Evolutionary conservation across 139 green algal genomes (phyloP).

Genomic region (Chlorella sp.): DNA sequence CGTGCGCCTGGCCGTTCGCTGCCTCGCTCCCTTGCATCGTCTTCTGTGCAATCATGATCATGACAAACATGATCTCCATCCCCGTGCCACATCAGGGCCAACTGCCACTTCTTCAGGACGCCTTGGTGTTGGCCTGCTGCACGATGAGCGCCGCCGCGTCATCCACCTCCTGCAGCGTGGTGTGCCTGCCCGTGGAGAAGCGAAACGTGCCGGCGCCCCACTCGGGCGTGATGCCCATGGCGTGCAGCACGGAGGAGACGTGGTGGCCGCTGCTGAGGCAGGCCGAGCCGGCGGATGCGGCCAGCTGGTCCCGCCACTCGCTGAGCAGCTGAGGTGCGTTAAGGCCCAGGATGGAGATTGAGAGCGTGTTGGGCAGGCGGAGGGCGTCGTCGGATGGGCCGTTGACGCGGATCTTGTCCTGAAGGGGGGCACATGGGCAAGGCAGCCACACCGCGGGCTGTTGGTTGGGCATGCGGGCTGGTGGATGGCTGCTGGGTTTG

Average conservation of each 20-base stretch:
- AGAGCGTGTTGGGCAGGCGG: conserved; percentile 77
- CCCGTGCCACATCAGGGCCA: no score
- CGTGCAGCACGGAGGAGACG: not conserved
- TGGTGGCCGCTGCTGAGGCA: conserved; percentile 43
- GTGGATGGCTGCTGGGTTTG: no score
- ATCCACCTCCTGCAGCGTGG: not conserved
- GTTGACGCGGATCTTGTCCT: conserved; percentile 45
- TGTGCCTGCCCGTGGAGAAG: not conserved
- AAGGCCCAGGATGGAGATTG: conserved; percentile 59
- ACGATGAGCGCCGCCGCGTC: not conserved
- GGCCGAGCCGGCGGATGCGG: conserved; percentile 62
- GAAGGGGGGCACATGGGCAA: no score
- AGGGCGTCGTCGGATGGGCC: conserved; percentile 33
- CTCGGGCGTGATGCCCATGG: not conserved
- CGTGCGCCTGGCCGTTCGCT: no score
- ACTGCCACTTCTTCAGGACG: no score
- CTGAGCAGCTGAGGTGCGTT: conserved; percentile 22
- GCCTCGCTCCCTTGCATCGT: no score
- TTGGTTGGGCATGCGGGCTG: no score
- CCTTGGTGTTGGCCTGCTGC: no score
- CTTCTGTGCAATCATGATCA: no score
- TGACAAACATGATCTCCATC: no score
- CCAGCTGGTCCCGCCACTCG: conserved; percentile 40
- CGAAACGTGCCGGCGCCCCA: not conserved
- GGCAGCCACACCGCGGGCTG: no score